Conservation (phyloP, 306 rosid genomes). For the Urtica urens region DNA sequence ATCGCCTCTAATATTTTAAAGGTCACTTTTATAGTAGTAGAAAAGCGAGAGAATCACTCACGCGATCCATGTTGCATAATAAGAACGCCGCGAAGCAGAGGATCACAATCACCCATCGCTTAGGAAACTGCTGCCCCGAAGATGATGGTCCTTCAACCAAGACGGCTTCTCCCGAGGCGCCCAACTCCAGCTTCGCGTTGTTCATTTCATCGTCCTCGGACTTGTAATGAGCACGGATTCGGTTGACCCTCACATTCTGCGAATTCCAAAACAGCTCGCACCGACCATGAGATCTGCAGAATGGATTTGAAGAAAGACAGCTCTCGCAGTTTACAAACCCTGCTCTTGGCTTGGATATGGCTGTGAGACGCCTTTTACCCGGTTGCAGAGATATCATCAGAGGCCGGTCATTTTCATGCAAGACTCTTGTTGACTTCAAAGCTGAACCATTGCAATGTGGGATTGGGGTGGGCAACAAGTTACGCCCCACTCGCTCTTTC, state of each 20-base stretch:
- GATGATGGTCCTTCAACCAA: slow-evolving; percentile 38
- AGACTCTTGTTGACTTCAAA: slow-evolving; percentile 20
- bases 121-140: slow-evolving; percentile 74
- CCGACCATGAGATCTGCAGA: slow-evolving; percentile 17
- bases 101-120: slow-evolving; percentile 88
- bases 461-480: slow-evolving; percentile 14
- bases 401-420: slow-evolving; percentile 13
- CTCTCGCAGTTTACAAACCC: slow-evolving; percentile 25
- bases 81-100: slow-evolving; percentile 80
- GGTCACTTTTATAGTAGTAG: too few relatives aligned
- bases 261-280: slow-evolving; percentile 17
- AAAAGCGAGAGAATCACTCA: slow-evolving; percentile 34
- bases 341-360: slow-evolving; percentile 22
- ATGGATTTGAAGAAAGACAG: slow-evolving; percentile 27
- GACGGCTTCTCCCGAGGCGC: slow-evolving; percentile 60
- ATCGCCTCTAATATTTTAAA: too few relatives aligned
- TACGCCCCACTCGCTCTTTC: slow-evolving; percentile 21
- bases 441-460: slow-evolving; percentile 18
- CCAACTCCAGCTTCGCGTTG: slow-evolving; percentile 36
- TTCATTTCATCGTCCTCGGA: slow-evolving; percentile 53
- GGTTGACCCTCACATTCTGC: slow-evolving; percentile 31
- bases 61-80: slow-evolving; percentile 96
- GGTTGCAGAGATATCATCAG: slow-evolving; percentile 18
- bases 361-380: slow-evolving; percentile 14
- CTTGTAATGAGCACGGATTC: slow-evolving; percentile 44